Evolutionary conservation across 208 protist species (phyloP).

Genomic region (Leptomonas seymouri): DNA sequence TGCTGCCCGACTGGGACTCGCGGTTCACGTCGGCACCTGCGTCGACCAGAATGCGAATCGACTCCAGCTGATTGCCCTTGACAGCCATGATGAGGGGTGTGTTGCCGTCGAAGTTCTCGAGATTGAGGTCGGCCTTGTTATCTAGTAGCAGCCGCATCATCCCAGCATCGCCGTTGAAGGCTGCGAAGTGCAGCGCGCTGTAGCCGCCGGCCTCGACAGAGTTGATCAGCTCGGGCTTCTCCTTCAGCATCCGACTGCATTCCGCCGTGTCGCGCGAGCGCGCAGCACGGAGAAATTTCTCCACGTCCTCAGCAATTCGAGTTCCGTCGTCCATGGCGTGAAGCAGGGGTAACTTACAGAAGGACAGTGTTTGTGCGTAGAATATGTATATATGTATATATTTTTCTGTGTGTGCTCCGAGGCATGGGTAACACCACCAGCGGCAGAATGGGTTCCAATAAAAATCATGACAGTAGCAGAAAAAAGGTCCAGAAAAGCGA

Average conservation of each 20-base stretch:
- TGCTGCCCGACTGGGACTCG: conserved; percentile 54
- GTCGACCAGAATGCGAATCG: conserved; percentile 62
- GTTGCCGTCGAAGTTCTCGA: conserved; percentile 88
- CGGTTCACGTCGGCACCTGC: conserved; percentile 78
- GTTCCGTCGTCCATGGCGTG: conserved; percentile 79
- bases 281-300: conserved; percentile 81
- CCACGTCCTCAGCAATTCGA: conserved; percentile 81
- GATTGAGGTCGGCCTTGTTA: conserved; percentile 54
- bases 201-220: conserved; percentile 81
- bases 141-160: conserved; percentile 76
- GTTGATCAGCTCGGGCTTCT: conserved; percentile 65
- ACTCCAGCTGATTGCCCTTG: conserved; percentile 64
- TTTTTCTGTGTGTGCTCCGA: neutral
- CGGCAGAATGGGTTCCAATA: no score
- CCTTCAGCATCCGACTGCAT: conserved; percentile 59
- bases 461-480: no score
- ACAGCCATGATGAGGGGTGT: conserved; percentile 86
- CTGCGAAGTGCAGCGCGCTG: conserved; percentile 87
- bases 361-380: neutral
- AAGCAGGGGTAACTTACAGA: neutral
- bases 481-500: no score
- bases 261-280: conserved; percentile 51
- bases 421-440: neutral
- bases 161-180: conserved; percentile 78
- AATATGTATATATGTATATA: no score